Evolutionary conservation across 2,329 filamentous ascomycete genomes (phyloP).

Genomic region (Phialemoniopsis sp.): DNA sequence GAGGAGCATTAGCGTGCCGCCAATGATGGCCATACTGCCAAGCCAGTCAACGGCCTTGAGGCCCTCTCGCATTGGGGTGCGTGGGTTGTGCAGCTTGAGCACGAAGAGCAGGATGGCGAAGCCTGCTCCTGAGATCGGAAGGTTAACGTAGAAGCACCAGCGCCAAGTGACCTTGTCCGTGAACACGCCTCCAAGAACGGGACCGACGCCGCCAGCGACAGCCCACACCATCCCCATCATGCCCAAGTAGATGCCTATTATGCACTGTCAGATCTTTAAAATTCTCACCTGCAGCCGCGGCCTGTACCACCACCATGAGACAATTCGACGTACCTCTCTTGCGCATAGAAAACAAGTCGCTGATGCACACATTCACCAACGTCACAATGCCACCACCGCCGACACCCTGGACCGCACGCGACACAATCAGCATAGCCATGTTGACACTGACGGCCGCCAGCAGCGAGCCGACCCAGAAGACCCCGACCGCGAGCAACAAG

Average conservation of each 20-base stretch:
- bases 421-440: constrained; percentile 42
- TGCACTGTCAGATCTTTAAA: neutral
- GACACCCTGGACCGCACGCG: constrained; percentile 44
- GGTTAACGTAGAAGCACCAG: constrained; percentile 68
- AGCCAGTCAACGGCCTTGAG: constrained; percentile 60
- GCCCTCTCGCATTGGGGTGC: constrained; percentile 57
- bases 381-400: constrained; percentile 47
- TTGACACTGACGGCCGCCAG: constrained; percentile 39
- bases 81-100: constrained; percentile 65
- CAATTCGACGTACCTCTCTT: constrained; percentile 15
- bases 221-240: constrained; percentile 66
- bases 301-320: neutral
- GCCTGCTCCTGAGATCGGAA: constrained; percentile 30
- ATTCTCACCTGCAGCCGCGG: neutral
- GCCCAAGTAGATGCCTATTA: constrained; percentile 49
- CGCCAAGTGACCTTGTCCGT: constrained; percentile 58
- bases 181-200: constrained; percentile 57
- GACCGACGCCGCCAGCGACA: constrained; percentile 60
- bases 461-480: constrained; percentile 50
- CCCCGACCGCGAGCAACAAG: constrained; percentile 37
- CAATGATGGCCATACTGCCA: constrained; percentile 58
- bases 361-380: constrained; percentile 49
- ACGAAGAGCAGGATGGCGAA: constrained; percentile 53
- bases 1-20: constrained; percentile 79
- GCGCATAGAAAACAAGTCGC: constrained; percentile 47